phyloP scores from a whole-genome alignment of 257 asterid species.

The Nicotiana benthamiana region DNA sequence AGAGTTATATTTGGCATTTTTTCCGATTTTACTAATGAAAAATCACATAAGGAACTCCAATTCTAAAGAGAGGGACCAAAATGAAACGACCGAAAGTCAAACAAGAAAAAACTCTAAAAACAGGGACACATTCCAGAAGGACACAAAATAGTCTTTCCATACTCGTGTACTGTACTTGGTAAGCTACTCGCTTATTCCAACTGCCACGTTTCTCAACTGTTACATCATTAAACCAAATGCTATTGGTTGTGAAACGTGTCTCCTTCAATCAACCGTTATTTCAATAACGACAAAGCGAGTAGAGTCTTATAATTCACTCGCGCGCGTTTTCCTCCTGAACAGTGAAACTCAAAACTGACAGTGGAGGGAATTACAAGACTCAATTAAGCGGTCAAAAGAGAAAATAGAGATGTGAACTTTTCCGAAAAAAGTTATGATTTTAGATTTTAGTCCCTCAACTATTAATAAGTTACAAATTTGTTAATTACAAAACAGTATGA shows the following conservation, averaged over 20 bases:
- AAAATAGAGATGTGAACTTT: not conserved
- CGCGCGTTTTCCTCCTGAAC: not conserved
- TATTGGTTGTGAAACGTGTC: constrained; percentile 6
- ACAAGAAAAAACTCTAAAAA: not conserved
- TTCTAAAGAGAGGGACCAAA: not conserved
- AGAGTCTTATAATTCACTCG: not conserved
- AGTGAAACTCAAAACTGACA: not conserved
- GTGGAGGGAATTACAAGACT: not conserved
- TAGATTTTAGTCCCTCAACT: not conserved
- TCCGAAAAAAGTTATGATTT: not conserved
- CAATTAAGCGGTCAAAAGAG: not conserved
- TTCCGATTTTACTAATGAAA: too few species aligned
- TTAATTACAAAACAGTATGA: too few species aligned
- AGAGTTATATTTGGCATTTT: too few species aligned
- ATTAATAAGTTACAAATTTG: too few species aligned
- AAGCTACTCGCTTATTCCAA: not conserved
- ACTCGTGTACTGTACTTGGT: not conserved
- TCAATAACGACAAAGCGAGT: not conserved
- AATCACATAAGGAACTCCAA: too few species aligned
- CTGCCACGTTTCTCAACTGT: not conserved
- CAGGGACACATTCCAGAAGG: not conserved
- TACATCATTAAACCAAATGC: not conserved
- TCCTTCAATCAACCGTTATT: not conserved
- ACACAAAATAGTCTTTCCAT: not conserved
- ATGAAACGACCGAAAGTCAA: not conserved